Evolutionary conservation across 2,329 filamentous ascomycete genomes (phyloP).

Genomic region (Elsinoe ampelina): DNA sequence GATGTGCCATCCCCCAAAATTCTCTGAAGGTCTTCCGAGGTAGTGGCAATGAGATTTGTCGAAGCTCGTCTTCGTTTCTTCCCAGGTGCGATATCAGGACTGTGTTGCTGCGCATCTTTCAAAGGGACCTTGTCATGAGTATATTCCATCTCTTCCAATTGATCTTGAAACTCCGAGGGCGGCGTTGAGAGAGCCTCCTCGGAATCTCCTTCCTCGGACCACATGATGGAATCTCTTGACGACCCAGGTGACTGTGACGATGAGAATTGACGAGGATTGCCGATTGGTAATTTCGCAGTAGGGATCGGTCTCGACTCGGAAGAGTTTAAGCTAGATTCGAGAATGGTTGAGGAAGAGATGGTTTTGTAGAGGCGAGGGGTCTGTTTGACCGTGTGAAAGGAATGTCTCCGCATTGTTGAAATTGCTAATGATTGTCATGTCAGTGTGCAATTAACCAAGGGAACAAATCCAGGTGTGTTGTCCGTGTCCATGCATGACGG

Average conservation of each 20-base stretch:
- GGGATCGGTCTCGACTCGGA: conserved; percentile 29
- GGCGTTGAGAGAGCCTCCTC: conserved; percentile 37
- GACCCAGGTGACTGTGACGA: conserved; percentile 29
- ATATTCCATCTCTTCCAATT: conserved; percentile 33
- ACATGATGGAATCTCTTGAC: conserved; percentile 32
- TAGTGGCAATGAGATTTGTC: conserved; percentile 54
- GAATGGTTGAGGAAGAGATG: conserved; percentile 20
- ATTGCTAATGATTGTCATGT: conserved; percentile 2
- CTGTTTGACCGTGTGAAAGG: conserved; percentile 22
- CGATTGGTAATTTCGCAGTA: conserved; percentile 6
- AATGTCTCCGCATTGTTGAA: conserved; percentile 22
- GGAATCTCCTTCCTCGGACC: conserved; percentile 32
- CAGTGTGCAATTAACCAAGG: background rate
- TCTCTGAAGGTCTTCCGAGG: conserved; percentile 46
- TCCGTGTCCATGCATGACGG: background rate
- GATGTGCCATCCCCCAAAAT: conserved; percentile 47
- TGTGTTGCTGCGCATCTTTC: background rate
- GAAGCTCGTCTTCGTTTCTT: conserved; percentile 48
- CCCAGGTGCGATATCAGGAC: conserved; percentile 5
- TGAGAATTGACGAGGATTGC: conserved; percentile 11
- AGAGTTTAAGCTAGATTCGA: conserved; percentile 33
- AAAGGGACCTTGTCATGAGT: conserved; percentile 20
- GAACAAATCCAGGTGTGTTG: background rate
- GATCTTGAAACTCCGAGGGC: conserved; percentile 35
- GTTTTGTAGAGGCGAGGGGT: conserved; percentile 25